These are phyloP conservation scores for Bathelium albidoporum DNA, from an alignment of 495 filamentous ascomycete genomes.

Conservation along the genomic window DNA sequence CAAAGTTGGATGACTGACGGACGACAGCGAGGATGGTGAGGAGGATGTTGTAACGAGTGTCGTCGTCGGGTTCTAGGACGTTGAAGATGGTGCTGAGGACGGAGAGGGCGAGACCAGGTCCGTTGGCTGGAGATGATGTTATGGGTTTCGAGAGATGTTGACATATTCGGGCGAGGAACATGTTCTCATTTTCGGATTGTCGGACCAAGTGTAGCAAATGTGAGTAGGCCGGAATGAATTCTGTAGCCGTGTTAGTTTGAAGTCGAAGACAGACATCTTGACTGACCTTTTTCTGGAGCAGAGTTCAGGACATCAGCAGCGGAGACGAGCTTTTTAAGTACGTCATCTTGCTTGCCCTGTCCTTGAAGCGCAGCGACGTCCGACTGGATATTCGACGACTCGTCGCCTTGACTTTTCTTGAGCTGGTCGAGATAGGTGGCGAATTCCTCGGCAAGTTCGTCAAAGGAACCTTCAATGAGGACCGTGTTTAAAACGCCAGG, in stretches of 20 bases:
- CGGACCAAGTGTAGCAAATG: slow-evolving; percentile 85
- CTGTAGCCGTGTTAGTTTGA: slow-evolving; percentile 32
- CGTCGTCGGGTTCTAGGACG: slow-evolving; percentile 61
- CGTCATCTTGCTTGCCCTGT: slow-evolving; percentile 54
- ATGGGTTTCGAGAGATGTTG: slow-evolving; percentile 78
- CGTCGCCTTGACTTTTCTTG: slow-evolving; percentile 42
- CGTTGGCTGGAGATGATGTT: slow-evolving; percentile 71
- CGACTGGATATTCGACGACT: slow-evolving; percentile 48
- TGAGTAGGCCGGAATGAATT: slow-evolving; percentile 91
- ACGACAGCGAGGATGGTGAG: slow-evolving; percentile 73
- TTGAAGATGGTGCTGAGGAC: slow-evolving; percentile 96
- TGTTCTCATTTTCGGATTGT: slow-evolving; percentile 69
- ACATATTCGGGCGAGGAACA: slow-evolving; percentile 79
- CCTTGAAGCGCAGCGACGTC: slow-evolving; percentile 66
- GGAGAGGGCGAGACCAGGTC: slow-evolving; percentile 70
- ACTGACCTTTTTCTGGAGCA: slow-evolving; percentile 73
- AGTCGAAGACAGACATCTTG: background rate
- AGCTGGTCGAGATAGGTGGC: slow-evolving; percentile 68
- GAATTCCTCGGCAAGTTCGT: slow-evolving; percentile 81
- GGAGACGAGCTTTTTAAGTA: slow-evolving; percentile 75
- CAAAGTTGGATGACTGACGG: slow-evolving; percentile 53
- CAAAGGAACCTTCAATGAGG: slow-evolving; percentile 85
- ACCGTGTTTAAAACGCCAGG: slow-evolving; percentile 38
- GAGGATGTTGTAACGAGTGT: slow-evolving; percentile 79
- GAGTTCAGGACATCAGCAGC: slow-evolving; percentile 60